Base-by-base conservation (phyloP, 2,329 filamentous ascomycete genomes). In the Trichothecium roseum region DNA sequence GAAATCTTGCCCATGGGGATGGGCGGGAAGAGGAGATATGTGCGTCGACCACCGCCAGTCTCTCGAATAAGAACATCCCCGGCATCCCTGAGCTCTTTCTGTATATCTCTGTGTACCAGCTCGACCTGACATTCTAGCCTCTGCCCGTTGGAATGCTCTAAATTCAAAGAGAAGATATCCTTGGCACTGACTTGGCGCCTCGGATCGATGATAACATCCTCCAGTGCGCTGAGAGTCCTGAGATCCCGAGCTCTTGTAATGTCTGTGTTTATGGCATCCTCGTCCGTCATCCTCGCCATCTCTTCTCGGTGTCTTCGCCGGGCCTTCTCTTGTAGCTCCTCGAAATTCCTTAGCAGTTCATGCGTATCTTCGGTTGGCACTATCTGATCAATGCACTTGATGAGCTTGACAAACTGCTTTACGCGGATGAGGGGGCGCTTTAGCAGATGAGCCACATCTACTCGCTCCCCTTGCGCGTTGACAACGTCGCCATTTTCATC, bases 11-110 rank as follows among this genome's bases (percentile, higher is more conserved):
- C 67, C 43, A 76, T 69, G 14, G 79, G 69, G n/a, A 95, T 69
- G 1, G 91, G 89, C n/a, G 88, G 83, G 50, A 98, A 94, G 1
- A 98, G 69, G 4, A 98, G 71, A 78, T 86, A 96, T 18, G 68
- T 64, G 36, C 78, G 75, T 12, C 81, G 78, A 5, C 73, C 70
- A 35, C 75, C 72, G 30, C 87, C 86, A n/a, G 87, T 77, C 56
- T 96, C 88, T 45, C 89, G 88, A 38, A 98, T 81, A 16, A 98
- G 72, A n/a, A 98, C 55, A 55, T 98, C 91, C 6, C 89, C 87
- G 33, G 73, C 65, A 42, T 81, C 74, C 3, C 73, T 72, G 26
- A 72, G 68, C 33, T 74, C 72, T n/a, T 72, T 67, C 17, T 77
- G 68, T 46, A 85, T 85, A 51, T 96, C 89, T 51, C 91, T 77